phyloP scores from a whole-genome alignment of 257 asterid species.

The Pogostemon cablin region DNA sequence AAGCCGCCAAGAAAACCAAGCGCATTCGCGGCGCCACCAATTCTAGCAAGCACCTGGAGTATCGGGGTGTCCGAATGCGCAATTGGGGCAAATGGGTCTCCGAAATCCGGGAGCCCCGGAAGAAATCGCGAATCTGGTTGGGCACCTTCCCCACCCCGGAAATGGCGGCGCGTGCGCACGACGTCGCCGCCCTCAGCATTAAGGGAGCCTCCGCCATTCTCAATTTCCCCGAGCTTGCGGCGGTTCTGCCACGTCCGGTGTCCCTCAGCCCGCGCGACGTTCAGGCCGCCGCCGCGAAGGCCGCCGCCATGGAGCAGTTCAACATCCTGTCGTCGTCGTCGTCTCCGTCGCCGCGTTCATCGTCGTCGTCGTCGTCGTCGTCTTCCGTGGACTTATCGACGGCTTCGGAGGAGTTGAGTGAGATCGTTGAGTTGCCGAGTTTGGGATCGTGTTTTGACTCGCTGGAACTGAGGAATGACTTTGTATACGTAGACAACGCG shows the following conservation, averaged over 20 bases:
- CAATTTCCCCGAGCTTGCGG: conserved; percentile 68
- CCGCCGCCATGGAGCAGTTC: conserved; percentile 76
- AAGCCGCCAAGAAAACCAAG: conserved; percentile 41
- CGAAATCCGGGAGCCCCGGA: conserved; percentile 82
- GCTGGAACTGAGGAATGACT: conserved; percentile 46
- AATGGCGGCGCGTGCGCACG: conserved; percentile 97
- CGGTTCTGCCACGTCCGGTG: conserved; percentile 60
- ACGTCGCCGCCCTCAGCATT: conserved; percentile 78
- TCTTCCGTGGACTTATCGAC: conserved; percentile 48
- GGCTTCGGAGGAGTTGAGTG: conserved; percentile 59
- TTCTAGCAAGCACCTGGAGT: conserved; percentile 61
- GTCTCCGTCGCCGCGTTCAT: conserved; percentile 27
- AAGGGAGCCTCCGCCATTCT: conserved; percentile 74
- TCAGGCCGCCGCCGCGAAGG: conserved; percentile 84
- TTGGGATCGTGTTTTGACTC: conserved; percentile 50
- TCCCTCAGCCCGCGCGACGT: conserved; percentile 74
- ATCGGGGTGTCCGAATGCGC: conserved; percentile 85
- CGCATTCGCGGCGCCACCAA: conserved; percentile 42
- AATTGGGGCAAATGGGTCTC: conserved; percentile 97
- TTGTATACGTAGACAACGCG: conserved; percentile 47
- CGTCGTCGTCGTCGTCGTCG: conserved; percentile 41
- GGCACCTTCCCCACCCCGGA: conserved; percentile 83
- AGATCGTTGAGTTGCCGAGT: conserved; percentile 77
- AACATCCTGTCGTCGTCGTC: conserved; percentile 32
- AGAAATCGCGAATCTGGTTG: conserved; percentile 83